Percentiles rank a stretch among this genome's conserved stretches.
Conservation (phyloP, 169 alveolate genomes). For the Cryptosporidium canis region DNA sequence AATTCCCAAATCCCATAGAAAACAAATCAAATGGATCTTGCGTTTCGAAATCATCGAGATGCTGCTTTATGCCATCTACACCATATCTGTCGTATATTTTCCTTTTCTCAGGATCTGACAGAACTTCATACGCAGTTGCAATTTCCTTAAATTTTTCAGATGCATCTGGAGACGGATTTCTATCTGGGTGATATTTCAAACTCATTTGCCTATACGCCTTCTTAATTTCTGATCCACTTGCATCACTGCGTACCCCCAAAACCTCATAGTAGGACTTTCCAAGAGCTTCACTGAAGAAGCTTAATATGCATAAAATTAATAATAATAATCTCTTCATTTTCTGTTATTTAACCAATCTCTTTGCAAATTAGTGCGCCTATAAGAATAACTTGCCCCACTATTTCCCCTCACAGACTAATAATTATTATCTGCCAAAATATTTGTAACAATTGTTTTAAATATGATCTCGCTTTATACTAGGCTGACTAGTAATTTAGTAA, state of each 20-base stretch:
- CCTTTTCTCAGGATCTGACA: conserved; percentile 91
- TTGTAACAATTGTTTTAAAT: background rate
- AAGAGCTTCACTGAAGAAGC: background rate
- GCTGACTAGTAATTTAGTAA: background rate
- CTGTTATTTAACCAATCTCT: background rate
- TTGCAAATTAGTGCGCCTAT: background rate
- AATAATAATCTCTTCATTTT: conserved; percentile 10
- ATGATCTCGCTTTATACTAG: conserved; percentile 3
- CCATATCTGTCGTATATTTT: conserved; percentile 77
- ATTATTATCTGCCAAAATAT: background rate
- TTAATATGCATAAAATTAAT: background rate
- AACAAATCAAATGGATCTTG: conserved; percentile 92
- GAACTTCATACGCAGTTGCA: conserved; percentile 96
- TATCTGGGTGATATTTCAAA: conserved; percentile 92
- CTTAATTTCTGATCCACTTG: conserved; percentile 83
- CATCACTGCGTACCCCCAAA: conserved; percentile 84
- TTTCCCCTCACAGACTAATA: background rate
- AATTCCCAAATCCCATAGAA: conserved; percentile 93
- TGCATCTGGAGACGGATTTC: conserved; percentile 75
- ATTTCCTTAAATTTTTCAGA: conserved; percentile 94
- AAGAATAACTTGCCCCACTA: conserved; percentile 10
- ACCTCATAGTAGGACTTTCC: conserved; percentile 79
- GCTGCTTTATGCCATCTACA: conserved; percentile 77
- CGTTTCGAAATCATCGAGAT: conserved; percentile 67
- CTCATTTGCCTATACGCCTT: conserved; percentile 85